Percentiles rank a stretch among this genome's conserved stretches.
Evolutionary conservation across 192 early-diverging fungal genomes (phyloP).

Genomic region (Coemansia sp.): DNA sequence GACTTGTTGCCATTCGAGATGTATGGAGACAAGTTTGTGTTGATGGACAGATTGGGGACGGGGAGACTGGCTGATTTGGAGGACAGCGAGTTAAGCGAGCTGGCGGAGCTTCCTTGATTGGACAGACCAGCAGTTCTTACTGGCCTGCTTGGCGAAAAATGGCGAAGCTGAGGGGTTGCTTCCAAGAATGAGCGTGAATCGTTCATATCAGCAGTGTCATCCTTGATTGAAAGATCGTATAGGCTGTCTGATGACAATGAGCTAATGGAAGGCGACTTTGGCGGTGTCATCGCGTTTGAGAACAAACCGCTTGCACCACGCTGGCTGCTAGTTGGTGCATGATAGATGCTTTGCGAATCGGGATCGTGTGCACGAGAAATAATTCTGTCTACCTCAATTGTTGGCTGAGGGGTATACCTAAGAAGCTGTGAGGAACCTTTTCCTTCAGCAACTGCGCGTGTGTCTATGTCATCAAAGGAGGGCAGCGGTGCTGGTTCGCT

Average conservation of each 20-base stretch:
- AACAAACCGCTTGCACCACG: background rate
- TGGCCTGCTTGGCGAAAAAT: background rate
- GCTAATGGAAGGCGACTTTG: slow-evolving; percentile 7
- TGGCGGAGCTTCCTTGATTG: too few relatives aligned
- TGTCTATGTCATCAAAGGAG: slow-evolving; percentile 12
- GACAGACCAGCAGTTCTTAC: background rate
- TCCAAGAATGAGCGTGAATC: slow-evolving; percentile 10
- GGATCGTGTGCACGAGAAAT: slow-evolving; percentile 7
- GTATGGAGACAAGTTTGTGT: slow-evolving; percentile 3
- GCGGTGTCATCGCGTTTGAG: slow-evolving; percentile 9
- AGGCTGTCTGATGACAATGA: slow-evolving; percentile 4
- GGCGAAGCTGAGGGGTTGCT: slow-evolving; percentile 7
- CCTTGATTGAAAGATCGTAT: slow-evolving; percentile 8
- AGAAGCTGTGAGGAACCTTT: slow-evolving; percentile 11
- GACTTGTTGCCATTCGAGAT: background rate
- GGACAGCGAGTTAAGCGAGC: too few relatives aligned
- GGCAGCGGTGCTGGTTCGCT: slow-evolving; percentile 18
- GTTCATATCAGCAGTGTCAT: background rate
- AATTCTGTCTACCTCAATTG: slow-evolving; percentile 21
- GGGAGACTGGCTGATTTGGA: background rate
- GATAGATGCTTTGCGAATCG: slow-evolving; percentile 1
- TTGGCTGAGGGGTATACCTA: slow-evolving; percentile 32
- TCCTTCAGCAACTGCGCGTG: background rate
- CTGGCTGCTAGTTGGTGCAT: background rate
- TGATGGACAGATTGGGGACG: background rate